Percentiles rank a stretch among this genome's conserved stretches.
Conservation (phyloP, 441 rosid species). For the Bocquillonia castaneifolia region DNA sequence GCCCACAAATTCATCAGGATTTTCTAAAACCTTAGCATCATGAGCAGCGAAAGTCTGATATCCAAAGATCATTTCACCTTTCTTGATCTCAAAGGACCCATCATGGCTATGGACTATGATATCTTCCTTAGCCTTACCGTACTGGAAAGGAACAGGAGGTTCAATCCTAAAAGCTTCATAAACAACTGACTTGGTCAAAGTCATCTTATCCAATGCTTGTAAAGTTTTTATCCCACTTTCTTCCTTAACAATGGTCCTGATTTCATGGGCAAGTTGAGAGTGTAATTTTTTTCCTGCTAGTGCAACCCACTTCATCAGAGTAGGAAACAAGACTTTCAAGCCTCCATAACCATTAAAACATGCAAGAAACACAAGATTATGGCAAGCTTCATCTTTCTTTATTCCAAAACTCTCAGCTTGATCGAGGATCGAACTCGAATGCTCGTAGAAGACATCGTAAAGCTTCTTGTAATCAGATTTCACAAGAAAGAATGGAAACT, state of each 20-base stretch:
- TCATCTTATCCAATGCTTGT: slow-evolving; percentile 60
- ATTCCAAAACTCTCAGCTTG: slow-evolving; percentile 53
- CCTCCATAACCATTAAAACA: slow-evolving; percentile 73
- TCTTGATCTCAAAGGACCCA: slow-evolving; percentile 51
- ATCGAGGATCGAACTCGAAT: slow-evolving; percentile 40
- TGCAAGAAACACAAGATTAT: slow-evolving; percentile 55
- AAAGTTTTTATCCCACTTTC: slow-evolving; percentile 54
- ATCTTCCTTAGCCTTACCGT: slow-evolving; percentile 56
- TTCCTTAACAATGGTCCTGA: slow-evolving; percentile 45
- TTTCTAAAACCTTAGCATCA: slow-evolving; percentile 56
- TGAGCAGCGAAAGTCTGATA: slow-evolving; percentile 65
- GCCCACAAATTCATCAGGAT: slow-evolving; percentile 58
- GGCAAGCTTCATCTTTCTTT: slow-evolving; percentile 59
- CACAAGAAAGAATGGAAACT: slow-evolving; percentile 46
- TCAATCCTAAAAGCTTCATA: slow-evolving; percentile 64
- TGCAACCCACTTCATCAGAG: slow-evolving; percentile 47
- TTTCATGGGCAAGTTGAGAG: slow-evolving; percentile 47
- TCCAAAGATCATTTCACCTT: slow-evolving; percentile 66
- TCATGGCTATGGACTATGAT: slow-evolving; percentile 60
- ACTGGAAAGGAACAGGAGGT: slow-evolving; percentile 61
- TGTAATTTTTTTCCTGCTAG: slow-evolving; percentile 49
- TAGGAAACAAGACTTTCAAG: slow-evolving; percentile 51
- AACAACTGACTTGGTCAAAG: slow-evolving; percentile 56
- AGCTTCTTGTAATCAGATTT: slow-evolving; percentile 51
- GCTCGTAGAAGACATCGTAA: slow-evolving; percentile 50